These are phyloP conservation scores for Stenocarpella maydis DNA, from an alignment of 2,329 filamentous ascomycete species.

Conservation along the genomic window DNA sequence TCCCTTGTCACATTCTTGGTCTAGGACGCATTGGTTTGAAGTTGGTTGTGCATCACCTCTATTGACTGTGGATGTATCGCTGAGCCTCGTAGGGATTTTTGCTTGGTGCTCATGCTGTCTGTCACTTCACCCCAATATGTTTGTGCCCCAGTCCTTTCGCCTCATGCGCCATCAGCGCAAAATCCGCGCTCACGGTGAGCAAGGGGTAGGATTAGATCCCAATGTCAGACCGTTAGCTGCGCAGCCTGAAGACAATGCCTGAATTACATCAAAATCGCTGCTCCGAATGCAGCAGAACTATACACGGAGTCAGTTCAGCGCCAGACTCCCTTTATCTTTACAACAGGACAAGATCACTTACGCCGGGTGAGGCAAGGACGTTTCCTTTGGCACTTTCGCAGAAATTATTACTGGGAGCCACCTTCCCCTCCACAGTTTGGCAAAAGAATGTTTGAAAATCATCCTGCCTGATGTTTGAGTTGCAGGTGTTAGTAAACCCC, in stretches of 20 bases:
- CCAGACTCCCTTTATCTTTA: not conserved
- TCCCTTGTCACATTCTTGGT: too few relatives aligned
- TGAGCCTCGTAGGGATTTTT: not conserved
- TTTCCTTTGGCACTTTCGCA: constrained; percentile 5
- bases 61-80: not conserved
- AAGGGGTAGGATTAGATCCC: not conserved
- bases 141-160: not conserved
- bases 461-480: not conserved
- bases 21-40: too few relatives aligned
- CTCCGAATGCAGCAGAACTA: constrained; percentile 8
- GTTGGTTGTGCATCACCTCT: too few relatives aligned
- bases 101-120: not conserved
- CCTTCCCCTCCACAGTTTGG: not conserved
- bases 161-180: not conserved
- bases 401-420: constrained; percentile 12
- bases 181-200: not conserved
- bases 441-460: not conserved
- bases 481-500: not conserved
- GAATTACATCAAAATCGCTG: not conserved
- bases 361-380: not conserved
- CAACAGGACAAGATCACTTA: not conserved
- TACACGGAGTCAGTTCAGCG: not conserved
- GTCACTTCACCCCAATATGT: not conserved
- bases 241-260: constrained; percentile 8
- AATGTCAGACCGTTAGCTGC: not conserved